Base-by-base conservation (phyloP, 805 yeast species). In the Saturnispora quitensis region DNA sequence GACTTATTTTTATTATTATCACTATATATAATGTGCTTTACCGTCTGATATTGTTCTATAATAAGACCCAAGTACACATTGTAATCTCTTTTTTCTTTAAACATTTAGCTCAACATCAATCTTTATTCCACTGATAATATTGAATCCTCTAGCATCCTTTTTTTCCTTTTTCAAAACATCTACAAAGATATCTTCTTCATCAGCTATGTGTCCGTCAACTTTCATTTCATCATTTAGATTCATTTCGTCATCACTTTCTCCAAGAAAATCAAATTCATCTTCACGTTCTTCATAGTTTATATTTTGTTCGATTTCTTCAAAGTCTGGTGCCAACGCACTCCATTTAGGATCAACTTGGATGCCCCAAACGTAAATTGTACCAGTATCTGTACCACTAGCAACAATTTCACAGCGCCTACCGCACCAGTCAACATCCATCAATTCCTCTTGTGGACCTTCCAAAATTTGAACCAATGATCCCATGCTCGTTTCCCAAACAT, bases 261-360 rank as follows among this genome's bases (percentile, higher is more conserved):
- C 85, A 10, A 78, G 77, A 24, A 85, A 76, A 63, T 90, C 97
- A 66, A 90, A 90, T 67, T 90, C 98, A 63, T 89, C 95, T 65
- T 90, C 98, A 54, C 77, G 75, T 62, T 90, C 98, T 58, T 81
- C 80, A 62, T 91, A 90, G 53, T 86, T 89, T 9, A 87, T 84
- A 62, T 89, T 91, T 61, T 89, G 96, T 62, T 90, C 97, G 43
- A 90, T 83, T 65, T 90, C 97, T 46, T 86, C 95, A 64, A 91
- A 90, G 65, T 91, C 98, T 0, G 97, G 97, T 0, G 97, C 97
- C 59, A 90, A 71, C 1, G 97, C 95, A 66, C 95, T 85, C 98
- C 98, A 90, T 68, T 87, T 86, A 60, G 89, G 97, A 0, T 96
- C 95, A 20, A 86, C 79, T 40, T 78, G 77, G 9, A 87, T 76